Conservation (phyloP, 257 asterid species). For the Leptodermis oblonga region DNA sequence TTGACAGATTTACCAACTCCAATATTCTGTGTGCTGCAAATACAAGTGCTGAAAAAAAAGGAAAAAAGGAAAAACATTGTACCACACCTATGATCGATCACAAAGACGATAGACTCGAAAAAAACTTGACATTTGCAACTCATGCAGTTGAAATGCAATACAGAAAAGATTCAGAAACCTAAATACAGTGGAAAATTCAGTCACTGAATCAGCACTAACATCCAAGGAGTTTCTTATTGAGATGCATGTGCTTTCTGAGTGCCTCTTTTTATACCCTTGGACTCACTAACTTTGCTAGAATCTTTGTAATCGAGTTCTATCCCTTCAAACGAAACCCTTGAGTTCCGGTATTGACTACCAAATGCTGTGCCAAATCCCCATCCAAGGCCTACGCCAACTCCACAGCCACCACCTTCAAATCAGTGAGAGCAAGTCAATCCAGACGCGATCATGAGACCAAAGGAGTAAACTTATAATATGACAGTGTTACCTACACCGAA, state of each 20-base stretch:
- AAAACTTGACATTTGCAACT: neutral
- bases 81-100: neutral
- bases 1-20: neutral
- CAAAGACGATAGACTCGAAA: neutral
- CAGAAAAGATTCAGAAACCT: neutral
- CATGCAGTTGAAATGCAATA: neutral
- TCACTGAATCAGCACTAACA: neutral
- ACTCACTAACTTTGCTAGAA: constrained; percentile 33
- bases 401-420: constrained; percentile 91
- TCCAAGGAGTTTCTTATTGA: constrained; percentile 8
- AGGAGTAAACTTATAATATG: neutral
- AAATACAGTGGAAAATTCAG: neutral
- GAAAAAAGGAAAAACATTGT: neutral
- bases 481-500: constrained; percentile 68
- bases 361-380: constrained; percentile 92
- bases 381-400: constrained; percentile 88
- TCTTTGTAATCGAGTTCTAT: constrained; percentile 38
- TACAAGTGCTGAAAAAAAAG: neutral
- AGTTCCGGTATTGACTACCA: constrained; percentile 78
- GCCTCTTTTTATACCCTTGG: constrained; percentile 29
- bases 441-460: neutral
- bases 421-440: constrained; percentile 14
- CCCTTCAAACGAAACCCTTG: constrained; percentile 62
- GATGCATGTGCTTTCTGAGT: constrained; percentile 30
- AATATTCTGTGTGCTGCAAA: no score